phyloP scores from a whole-genome alignment of 148 eudicot genomes.

The Dianthus caryophyllus region DNA sequence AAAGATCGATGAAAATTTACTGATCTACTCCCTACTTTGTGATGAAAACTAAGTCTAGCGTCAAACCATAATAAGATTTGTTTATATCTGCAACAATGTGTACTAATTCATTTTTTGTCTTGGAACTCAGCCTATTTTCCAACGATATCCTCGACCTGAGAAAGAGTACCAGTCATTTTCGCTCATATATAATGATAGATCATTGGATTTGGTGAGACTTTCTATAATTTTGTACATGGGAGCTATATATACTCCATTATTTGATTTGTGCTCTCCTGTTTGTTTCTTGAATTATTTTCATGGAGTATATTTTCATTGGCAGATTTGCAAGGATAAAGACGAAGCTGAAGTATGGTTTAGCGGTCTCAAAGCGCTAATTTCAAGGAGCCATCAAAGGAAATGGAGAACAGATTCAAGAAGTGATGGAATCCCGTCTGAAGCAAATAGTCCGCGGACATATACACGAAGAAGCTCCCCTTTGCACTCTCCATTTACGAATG shows the following conservation, averaged over 20 bases:
- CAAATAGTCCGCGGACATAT: slow-evolving; percentile 89
- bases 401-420: slow-evolving; percentile 97
- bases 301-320: slow-evolving; percentile 9
- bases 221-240: neutral
- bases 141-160: slow-evolving; percentile 96
- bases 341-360: slow-evolving; percentile 99
- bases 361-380: slow-evolving; percentile 88
- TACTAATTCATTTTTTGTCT: slow-evolving; percentile 13
- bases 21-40: slow-evolving; percentile 1
- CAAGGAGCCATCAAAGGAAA: slow-evolving; percentile 76
- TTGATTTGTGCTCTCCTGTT: neutral
- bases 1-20: neutral
- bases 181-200: slow-evolving; percentile 80
- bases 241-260: slow-evolving; percentile 1
- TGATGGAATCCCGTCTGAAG: slow-evolving; percentile 86
- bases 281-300: slow-evolving; percentile 10
- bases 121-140: slow-evolving; percentile 74
- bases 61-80: neutral
- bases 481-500: slow-evolving; percentile 76
- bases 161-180: slow-evolving; percentile 99
- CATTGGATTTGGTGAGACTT: slow-evolving; percentile 82
- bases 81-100: neutral
- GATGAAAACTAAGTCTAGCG: neutral
- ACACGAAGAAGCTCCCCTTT: slow-evolving; percentile 89
- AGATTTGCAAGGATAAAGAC: slow-evolving; percentile 98